Base-by-base conservation (phyloP, 352 stramenopile genomes). In the Globisporangium spinosum region DNA sequence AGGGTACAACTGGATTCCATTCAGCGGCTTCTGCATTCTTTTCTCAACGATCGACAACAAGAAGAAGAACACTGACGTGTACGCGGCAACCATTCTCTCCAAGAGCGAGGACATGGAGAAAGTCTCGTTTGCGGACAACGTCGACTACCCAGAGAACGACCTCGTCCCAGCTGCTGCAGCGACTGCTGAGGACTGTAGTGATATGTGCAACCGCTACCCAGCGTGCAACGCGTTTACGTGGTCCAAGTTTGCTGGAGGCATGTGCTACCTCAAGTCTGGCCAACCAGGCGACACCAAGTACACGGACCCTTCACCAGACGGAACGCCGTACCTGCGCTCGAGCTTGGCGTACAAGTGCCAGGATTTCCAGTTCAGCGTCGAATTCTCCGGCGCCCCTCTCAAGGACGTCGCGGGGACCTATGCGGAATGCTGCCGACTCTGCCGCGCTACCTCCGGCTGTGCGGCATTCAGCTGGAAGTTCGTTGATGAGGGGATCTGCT, bases 191-290 rank as follows among this genome's bases (percentile, higher is more conserved):
- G 29, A 71, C 10, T 80, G 71, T 61, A 74, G 68, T 34, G 66
- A 71, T 3, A 58, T 69, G 32, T 78, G 74, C 64, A 22, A 60
- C 8, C 47, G 57, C 8, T 15, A 35, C 2, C 47, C 56, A 4
- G 27, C 53, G 1, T 80, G 74, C 70, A 65, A 77, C 58, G 74
- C 74, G 51, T 80, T 71, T 64, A 77, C 74, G 8, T 78, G 69
- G 68, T 63, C 58, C 34, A 67, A 61, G 58, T 67, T 23, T 7
- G 62, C 69, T 15, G 64, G 62, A 20, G 74, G 73, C 34, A 64
- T 64, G 45, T 80, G 74, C 62, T 68, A 62, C 47, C 70, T 80
- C 49, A 80, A 80, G 65, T 75, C 29, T 45, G n/a, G n/a, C 6
- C 25, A 56, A 7, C 54, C 60, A 12, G 15, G 10, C 15, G 2